Base-by-base conservation (phyloP, 169 alveolate species). In the Cryptosporidium parvum region DNA sequence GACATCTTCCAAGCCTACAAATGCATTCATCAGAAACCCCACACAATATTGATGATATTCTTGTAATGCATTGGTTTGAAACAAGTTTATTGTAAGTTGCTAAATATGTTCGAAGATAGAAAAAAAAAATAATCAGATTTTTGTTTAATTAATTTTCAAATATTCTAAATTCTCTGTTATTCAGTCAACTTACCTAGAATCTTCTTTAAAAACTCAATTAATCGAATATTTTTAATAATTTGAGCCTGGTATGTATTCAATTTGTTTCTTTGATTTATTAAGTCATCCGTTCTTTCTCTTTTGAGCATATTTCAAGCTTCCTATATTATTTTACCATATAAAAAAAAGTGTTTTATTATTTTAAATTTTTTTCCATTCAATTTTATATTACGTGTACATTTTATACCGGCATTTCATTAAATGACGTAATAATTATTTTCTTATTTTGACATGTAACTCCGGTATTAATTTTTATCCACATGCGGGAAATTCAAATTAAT, bases 21-120 rank as follows among this genome's bases (percentile, higher is more conserved):
- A 80, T 23, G 52, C 89, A 80, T 6, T 80, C 75, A 80, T 33
- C 45, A 18, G 89, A 80, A 62, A 62, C 59, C 56, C 89, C 89
- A 62, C 89, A 80, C 10, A 80, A 48, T 59, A 80, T 26, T 23
- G 89, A 62, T 21, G 89, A 80, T 59, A 80, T 35, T 62, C 75
- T 62, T 26, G 75, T n/a, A 44, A 44, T 59, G 16, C 26, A 10
- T 9, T 62, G 42, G 29, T 44, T 23, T 5, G 67, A 29, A 80
- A 61, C 18, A 39, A 80, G 67, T 42, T 80, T 80, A 23, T 80
- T 80, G 26, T 80, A 80, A 56, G 26, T 45, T 8, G 5, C 86
- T 73, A 56, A 48, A n/a, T 4, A 33, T 21, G n/a, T 56, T 29
- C 35, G 8, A 70, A 70, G 0, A 70, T 23, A 14, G 8, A 14